Conservation (phyloP, 2,329 filamentous ascomycete genomes). For the Laburnicola sp. region DNA sequence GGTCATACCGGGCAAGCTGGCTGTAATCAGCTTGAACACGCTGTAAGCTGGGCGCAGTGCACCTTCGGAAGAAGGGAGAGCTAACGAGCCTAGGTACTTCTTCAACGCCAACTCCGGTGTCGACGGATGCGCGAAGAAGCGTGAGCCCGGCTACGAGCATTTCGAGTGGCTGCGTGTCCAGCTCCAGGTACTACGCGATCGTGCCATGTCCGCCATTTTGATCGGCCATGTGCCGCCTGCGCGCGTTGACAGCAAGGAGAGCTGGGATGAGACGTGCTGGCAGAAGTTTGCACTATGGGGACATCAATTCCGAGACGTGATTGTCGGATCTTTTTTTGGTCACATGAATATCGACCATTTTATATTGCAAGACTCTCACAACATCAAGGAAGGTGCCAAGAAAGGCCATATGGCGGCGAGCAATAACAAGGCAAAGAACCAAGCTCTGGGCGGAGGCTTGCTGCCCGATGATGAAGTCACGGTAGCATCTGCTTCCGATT, state of each 20-base stretch:
- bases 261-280: constrained; percentile 98
- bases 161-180: constrained; percentile 95
- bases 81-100: constrained; percentile 64
- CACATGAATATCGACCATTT: constrained; percentile 99
- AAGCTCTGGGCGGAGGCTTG: constrained; percentile 47
- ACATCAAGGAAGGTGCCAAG: constrained; percentile 65
- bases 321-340: constrained; percentile 78
- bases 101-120: constrained; percentile 92
- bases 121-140: constrained; percentile 78
- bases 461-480: constrained; percentile 57
- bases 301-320: constrained; percentile 85
- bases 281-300: constrained; percentile 95
- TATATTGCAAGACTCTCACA: constrained; percentile 80
- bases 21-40: constrained; percentile 93
- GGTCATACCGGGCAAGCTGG: constrained; percentile 81
- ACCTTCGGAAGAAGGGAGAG: neutral
- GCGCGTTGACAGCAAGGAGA: constrained; percentile 77
- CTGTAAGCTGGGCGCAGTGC: constrained; percentile 52
- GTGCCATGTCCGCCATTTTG: constrained; percentile 90
- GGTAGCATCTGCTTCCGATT: constrained; percentile 70
- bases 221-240: constrained; percentile 94
- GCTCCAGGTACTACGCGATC: constrained; percentile 76
- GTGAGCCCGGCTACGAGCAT: constrained; percentile 88
- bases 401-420: constrained; percentile 48
- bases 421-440: constrained; percentile 32